Percentiles rank a stretch among this genome's conserved stretches.
These are phyloP conservation scores for Neurospora sp. DNA, from an alignment of 495 filamentous ascomycete species.

Conservation along the genomic window DNA sequence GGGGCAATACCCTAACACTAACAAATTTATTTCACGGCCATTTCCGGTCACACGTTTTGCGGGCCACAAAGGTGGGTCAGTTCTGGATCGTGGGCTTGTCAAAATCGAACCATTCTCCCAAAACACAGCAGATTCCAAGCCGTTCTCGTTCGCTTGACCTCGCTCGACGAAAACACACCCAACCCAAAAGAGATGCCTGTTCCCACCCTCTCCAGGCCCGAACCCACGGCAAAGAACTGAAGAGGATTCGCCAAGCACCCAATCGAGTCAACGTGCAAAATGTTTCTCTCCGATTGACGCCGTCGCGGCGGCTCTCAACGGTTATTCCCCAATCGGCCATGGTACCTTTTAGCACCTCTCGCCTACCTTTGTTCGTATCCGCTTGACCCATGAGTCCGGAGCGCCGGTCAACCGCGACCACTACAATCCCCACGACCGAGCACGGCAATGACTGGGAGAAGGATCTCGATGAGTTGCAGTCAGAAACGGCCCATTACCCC, in stretches of 20 bases:
- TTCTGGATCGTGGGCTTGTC: constrained; percentile 4
- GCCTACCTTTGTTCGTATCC: not conserved
- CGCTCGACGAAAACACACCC: not conserved
- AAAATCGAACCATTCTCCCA: not conserved
- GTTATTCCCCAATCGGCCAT: not conserved
- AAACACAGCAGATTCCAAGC: not conserved
- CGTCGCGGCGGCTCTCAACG: not conserved
- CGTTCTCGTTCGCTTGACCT: not conserved
- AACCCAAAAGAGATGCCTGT: not conserved
- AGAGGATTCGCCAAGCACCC: not conserved
- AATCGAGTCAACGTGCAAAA: not conserved
- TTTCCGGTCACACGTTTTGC: constrained; percentile 20
- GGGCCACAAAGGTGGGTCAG: constrained; percentile 1
- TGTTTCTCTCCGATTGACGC: not conserved
- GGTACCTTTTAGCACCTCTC: not conserved
- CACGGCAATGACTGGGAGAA: not conserved
- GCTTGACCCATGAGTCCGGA: not conserved
- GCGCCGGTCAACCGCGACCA: not conserved
- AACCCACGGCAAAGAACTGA: not conserved
- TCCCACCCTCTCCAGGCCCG: not conserved
- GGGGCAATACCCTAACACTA: constrained; percentile 6
- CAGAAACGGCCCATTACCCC: not conserved
- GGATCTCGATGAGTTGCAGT: not conserved
- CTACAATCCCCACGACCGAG: not conserved
- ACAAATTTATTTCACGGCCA: constrained; percentile 14